These are phyloP conservation scores for Monilinia vaccinii-corymbosi DNA, from an alignment of 2,329 filamentous ascomycete genomes.

Conservation along the genomic window DNA sequence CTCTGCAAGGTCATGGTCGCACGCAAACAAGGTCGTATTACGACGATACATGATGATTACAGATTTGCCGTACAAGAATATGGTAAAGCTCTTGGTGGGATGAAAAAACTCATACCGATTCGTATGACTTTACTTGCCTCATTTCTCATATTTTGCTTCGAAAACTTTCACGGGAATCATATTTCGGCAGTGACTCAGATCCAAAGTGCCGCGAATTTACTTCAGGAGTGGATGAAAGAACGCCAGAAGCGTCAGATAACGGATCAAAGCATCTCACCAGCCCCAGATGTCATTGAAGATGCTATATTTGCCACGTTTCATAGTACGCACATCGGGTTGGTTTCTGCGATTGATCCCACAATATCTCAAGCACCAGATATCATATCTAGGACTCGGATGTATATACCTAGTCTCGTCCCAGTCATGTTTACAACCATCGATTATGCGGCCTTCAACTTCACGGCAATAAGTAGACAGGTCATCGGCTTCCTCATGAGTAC, in stretches of 20 bases:
- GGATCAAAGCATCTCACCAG: background rate
- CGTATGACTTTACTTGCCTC: slow-evolving; percentile 1
- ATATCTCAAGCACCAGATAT: slow-evolving; percentile 1
- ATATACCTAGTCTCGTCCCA: background rate
- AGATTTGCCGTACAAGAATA: slow-evolving; percentile 6
- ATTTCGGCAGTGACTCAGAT: background rate
- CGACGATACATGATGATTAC: slow-evolving; percentile 2
- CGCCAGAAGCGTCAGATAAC: slow-evolving; percentile 3
- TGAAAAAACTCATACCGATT: background rate
- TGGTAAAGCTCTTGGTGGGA: slow-evolving; percentile 1
- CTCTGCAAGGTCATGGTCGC: slow-evolving; percentile 1
- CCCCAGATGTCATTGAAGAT: slow-evolving; percentile 6
- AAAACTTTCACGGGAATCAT: slow-evolving; percentile 5
- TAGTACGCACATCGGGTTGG: slow-evolving; percentile 3
- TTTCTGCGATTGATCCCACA: background rate
- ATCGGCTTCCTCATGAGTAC: background rate
- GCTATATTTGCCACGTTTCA: slow-evolving; percentile 1
- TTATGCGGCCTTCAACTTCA: background rate
- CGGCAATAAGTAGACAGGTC: background rate
- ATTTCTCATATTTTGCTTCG: slow-evolving; percentile 3
- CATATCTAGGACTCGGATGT: background rate
- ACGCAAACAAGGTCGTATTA: background rate
- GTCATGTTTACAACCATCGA: background rate
- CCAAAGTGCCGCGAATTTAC: slow-evolving; percentile 2
- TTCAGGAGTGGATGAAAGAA: slow-evolving; percentile 2